Base-by-base conservation (phyloP, 2,329 filamentous ascomycete species). In the Fusarium humuli region DNA sequence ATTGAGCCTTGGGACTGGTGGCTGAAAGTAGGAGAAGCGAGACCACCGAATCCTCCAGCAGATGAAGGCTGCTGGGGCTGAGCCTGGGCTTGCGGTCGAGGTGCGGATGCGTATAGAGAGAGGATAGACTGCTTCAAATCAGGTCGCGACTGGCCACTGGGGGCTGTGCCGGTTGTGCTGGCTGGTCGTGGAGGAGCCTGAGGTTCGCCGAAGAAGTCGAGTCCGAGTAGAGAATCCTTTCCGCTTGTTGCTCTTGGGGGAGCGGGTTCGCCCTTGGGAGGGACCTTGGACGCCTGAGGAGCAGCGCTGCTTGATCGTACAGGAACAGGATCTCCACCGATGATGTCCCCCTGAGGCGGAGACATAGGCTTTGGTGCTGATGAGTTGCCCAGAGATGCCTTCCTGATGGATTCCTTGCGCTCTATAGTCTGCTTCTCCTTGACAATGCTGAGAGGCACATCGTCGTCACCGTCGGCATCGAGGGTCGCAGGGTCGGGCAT, bases 81-180 rank as follows among this genome's bases (percentile, higher is more conserved):
- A 12, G 79, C 81, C 58, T 81, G 83, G 27, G 88, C 84, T 73
- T 92, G 91, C n/a, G 93, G 90, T 77, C 94, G 92, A 3, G 94
- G 92, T 7, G 89, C 89, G 10, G 93, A 92, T 13, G 94, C 94
- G 78, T 99, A 99, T 18, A 99, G 87, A 10, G 96, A 99, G 50
- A 99, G 83, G 65, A 99, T 99, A 4, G 95, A 98, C 80, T 98
- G 95, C 82, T 99, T 99, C 65, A 99, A 84, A 78, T 99, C 96
- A 5, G 95, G 94, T 67, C 96, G 87, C 47, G 94, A 97, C 73
- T 92, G 90, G 14, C 87, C 86, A 20, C 84, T 84, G 5, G 86
- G 79, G 7, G 86, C 82, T 14, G 90, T 87, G 20, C 91, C 89
- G 7, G 91, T 88, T 22, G 93, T 94, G 81, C 93, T 97, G 8